Evolutionary conservation across 352 stramenopile genomes (phyloP).

Genomic region (Phytophthora hybrid): DNA sequence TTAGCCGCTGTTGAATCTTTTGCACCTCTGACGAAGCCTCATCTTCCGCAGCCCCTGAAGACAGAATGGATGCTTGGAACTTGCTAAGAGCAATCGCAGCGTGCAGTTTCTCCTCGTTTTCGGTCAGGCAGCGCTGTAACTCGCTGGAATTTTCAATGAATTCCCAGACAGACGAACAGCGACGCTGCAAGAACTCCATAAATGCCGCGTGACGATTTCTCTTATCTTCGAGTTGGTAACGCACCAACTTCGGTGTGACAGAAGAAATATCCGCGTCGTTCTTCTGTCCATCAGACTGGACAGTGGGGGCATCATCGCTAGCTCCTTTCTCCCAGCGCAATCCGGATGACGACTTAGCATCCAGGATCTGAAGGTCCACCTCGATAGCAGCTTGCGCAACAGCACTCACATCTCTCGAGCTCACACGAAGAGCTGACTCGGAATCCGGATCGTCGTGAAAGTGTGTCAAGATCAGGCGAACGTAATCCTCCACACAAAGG

Average conservation of each 20-base stretch:
- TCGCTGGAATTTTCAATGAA: constrained; percentile 64
- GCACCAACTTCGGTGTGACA: constrained; percentile 85
- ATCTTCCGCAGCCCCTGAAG: constrained; percentile 30
- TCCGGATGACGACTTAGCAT: constrained; percentile 84
- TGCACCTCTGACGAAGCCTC: constrained; percentile 34
- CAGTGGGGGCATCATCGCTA: constrained; percentile 23
- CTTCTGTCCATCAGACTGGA: constrained; percentile 16
- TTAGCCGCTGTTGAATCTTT: constrained; percentile 52
- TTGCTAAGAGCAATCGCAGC: constrained; percentile 80
- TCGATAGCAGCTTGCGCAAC: constrained; percentile 70
- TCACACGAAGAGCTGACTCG: constrained; percentile 53
- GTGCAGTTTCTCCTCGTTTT: constrained; percentile 83
- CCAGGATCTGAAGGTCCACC: constrained; percentile 77
- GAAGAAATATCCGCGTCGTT: constrained; percentile 37
- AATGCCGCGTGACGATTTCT: constrained; percentile 64
- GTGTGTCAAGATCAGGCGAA: constrained; percentile 60
- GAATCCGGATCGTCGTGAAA: constrained; percentile 65
- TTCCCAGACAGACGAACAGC: constrained; percentile 67
- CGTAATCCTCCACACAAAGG: constrained; percentile 64
- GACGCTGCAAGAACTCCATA: constrained; percentile 70
- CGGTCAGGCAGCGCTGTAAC: constrained; percentile 58
- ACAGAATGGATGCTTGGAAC: constrained; percentile 72
- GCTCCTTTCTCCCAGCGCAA: constrained; percentile 74
- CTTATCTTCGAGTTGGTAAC: constrained; percentile 89
- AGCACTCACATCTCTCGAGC: constrained; percentile 46